Evolutionary conservation across 2,329 filamentous ascomycete species (phyloP).

Genomic region (Alternaria arbusti): DNA sequence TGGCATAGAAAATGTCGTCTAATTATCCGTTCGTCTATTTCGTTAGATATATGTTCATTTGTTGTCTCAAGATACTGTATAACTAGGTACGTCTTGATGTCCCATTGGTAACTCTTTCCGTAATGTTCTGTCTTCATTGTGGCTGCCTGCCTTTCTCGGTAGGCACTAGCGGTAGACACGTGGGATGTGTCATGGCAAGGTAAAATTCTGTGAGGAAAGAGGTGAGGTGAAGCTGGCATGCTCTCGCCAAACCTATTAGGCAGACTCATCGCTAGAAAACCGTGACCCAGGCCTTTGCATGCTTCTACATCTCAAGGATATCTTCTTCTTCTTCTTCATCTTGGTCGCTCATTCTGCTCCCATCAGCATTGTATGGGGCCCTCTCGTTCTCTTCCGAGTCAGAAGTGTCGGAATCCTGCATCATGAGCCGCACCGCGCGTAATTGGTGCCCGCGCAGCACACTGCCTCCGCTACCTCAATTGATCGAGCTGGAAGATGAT

Average conservation of each 20-base stretch:
- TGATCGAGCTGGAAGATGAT: neutral
- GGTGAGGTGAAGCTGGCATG: neutral
- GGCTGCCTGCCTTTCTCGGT: neutral
- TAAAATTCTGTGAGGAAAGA: neutral
- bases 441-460: slow-evolving; percentile 3
- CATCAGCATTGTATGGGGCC: neutral
- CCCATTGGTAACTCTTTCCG: neutral
- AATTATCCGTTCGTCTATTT: neutral
- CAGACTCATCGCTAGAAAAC: neutral
- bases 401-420: neutral
- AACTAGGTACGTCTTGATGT: neutral
- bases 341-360: neutral
- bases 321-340: neutral
- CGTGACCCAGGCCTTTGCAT: neutral
- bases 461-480: neutral
- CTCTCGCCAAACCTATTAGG: neutral
- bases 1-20: neutral
- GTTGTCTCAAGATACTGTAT: neutral
- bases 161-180: neutral
- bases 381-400: neutral
- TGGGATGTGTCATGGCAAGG: neutral
- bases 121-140: neutral
- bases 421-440: slow-evolving; percentile 6
- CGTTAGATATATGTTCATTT: neutral
- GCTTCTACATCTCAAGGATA: neutral